A percentile compares a stretch with the other conserved stretches of the same genome.
phyloP scores from a whole-genome alignment of 2,329 filamentous ascomycete genomes.

The Aspergillus calidoustus region DNA sequence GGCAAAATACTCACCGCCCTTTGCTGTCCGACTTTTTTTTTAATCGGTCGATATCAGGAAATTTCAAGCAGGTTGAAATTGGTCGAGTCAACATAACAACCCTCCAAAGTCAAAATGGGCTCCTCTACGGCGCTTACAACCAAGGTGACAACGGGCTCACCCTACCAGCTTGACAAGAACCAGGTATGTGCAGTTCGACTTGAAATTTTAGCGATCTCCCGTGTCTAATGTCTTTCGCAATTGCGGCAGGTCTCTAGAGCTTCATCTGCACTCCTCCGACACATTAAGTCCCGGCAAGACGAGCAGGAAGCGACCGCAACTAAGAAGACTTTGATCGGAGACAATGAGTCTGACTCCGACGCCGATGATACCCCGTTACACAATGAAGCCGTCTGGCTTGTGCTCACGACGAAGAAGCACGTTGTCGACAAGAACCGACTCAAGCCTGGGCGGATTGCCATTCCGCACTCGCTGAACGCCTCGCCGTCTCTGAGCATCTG shows the following conservation, averaged over 20 bases:
- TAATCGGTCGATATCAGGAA: slow-evolving; percentile 28
- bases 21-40: slow-evolving; percentile 38
- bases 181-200: slow-evolving; percentile 42
- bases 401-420: slow-evolving; percentile 68
- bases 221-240: slow-evolving; percentile 16
- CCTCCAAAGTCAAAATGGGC: slow-evolving; percentile 39
- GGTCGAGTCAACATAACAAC: slow-evolving; percentile 21
- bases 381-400: slow-evolving; percentile 63
- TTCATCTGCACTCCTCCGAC: slow-evolving; percentile 61
- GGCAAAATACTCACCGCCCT: slow-evolving; percentile 41
- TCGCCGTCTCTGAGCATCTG: slow-evolving; percentile 73
- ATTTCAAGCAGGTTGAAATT: slow-evolving; percentile 33
- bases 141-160: slow-evolving; percentile 47
- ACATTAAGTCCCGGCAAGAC: slow-evolving; percentile 57
- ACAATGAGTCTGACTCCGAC: slow-evolving; percentile 50
- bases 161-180: slow-evolving; percentile 53
- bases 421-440: slow-evolving; percentile 74
- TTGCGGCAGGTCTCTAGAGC: slow-evolving; percentile 59
- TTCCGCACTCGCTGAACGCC: slow-evolving; percentile 76
- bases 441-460: slow-evolving; percentile 79
- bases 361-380: slow-evolving; percentile 51
- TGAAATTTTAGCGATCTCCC: background rate
- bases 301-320: slow-evolving; percentile 54
- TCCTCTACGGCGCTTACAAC: slow-evolving; percentile 47
- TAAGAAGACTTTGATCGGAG: slow-evolving; percentile 60